Evolutionary conservation across 768 basidiomycete genomes (phyloP).

Genomic region (Russula lepida): DNA sequence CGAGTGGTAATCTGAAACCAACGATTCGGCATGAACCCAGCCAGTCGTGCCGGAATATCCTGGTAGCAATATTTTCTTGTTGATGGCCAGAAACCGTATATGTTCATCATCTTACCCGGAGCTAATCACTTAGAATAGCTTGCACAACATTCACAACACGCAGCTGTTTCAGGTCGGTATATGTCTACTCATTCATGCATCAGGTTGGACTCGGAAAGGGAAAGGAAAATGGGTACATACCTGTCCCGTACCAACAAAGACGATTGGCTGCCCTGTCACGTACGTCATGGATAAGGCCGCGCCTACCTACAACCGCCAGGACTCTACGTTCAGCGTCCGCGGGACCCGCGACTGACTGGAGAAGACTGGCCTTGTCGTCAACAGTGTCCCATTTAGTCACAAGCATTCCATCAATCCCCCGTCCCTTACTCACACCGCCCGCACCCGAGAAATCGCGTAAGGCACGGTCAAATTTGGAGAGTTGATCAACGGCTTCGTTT

Average conservation of each 20-base stretch:
- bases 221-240: slow-evolving; percentile 33
- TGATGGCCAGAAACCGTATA: not conserved
- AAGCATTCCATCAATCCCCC: slow-evolving; percentile 97
- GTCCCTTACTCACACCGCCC: slow-evolving; percentile 47
- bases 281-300: slow-evolving; percentile 99
- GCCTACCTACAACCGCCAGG: slow-evolving; percentile 58
- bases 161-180: slow-evolving; percentile 89
- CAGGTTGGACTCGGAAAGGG: not conserved
- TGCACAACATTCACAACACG: slow-evolving; percentile 89
- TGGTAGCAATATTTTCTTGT: not conserved
- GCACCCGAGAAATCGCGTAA: slow-evolving; percentile 85
- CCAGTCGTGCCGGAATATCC: not conserved
- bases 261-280: slow-evolving; percentile 95
- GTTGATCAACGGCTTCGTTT: slow-evolving; percentile 97
- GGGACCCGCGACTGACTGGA: not conserved
- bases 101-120: not conserved
- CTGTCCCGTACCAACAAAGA: slow-evolving; percentile 98
- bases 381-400: slow-evolving; percentile 99
- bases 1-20: not conserved
- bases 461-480: slow-evolving; percentile 93
- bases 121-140: slow-evolving; percentile 74
- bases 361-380: slow-evolving; percentile 72
- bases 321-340: not conserved
- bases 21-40: not conserved
- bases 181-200: slow-evolving; percentile 51